A percentile compares a stretch with the other conserved stretches of the same genome.
phyloP scores from a whole-genome alignment of 306 rosid species.

The Urtica urens region DNA sequence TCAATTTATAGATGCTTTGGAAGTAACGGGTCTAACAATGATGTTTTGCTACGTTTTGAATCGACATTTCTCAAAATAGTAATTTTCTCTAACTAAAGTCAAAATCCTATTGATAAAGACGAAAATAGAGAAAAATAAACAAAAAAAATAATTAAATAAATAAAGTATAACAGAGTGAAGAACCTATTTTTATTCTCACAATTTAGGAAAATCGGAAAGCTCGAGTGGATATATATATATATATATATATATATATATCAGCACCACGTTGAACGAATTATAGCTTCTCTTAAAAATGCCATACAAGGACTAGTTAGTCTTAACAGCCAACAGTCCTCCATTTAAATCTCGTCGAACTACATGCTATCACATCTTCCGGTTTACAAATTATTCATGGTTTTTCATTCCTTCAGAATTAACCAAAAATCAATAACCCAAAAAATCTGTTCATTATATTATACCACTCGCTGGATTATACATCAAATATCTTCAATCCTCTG shows the following conservation, averaged over 20 bases:
- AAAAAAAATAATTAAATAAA: no score
- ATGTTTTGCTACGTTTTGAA: no score
- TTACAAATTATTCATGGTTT: slow-evolving; percentile 25
- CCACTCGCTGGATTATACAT: slow-evolving; percentile 27
- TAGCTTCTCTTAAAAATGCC: slow-evolving; percentile 15
- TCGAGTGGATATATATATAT: slow-evolving; percentile 4
- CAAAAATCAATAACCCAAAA: slow-evolving; percentile 13
- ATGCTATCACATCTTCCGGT: slow-evolving; percentile 27
- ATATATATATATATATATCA: slow-evolving; percentile 25
- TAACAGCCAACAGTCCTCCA: slow-evolving; percentile 36
- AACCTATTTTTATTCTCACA: slow-evolving; percentile 15
- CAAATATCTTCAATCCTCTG: slow-evolving; percentile 16
- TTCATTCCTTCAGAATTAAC: slow-evolving; percentile 5
- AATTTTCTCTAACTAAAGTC: no score
- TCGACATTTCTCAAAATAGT: no score
- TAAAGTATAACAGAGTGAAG: no score
- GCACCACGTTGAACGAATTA: slow-evolving; percentile 19
- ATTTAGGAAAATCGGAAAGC: slow-evolving; percentile 16
- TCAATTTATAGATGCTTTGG: no score
- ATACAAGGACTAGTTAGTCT: slow-evolving; percentile 25
- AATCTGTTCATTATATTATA: slow-evolving; percentile 28
- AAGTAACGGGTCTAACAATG: no score
- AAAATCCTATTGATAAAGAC: no score
- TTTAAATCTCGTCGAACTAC: slow-evolving; percentile 32
- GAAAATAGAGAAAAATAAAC: no score